Conservation (phyloP, 441 rosid genomes). For the Biscutella laevigata region DNA sequence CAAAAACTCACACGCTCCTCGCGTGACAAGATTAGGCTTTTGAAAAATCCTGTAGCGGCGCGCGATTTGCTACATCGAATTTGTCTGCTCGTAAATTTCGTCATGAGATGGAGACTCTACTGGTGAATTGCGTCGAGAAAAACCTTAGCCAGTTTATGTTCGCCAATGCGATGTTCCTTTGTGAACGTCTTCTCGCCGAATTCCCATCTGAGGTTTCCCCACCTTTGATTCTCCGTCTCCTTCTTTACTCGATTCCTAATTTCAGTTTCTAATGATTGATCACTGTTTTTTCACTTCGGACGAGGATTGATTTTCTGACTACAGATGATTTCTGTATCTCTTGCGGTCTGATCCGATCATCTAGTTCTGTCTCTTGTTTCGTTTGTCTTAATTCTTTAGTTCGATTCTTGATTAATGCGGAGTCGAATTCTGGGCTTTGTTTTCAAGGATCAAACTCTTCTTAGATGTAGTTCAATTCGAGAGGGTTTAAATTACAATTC, state of each 20-base stretch:
- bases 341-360: conserved; percentile 7
- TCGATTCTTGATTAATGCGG: not conserved
- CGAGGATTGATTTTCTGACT: too few relatives aligned
- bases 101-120: conserved; percentile 36
- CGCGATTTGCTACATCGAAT: conserved; percentile 18
- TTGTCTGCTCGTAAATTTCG: not conserved
- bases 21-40: conserved; percentile 10
- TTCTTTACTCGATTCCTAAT: too few relatives aligned
- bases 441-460: not conserved
- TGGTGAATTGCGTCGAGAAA: conserved; percentile 31
- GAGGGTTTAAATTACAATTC: not conserved
- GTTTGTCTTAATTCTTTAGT: not conserved
- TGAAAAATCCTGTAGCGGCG: conserved; percentile 17
- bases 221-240: not conserved
- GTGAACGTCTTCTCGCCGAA: conserved; percentile 53
- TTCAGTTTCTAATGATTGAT: too few relatives aligned
- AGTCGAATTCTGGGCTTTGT: not conserved
- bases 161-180: conserved; percentile 43
- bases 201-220: conserved; percentile 51
- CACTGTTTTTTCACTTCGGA: too few relatives aligned
- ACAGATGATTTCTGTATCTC: not conserved
- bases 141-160: conserved; percentile 37
- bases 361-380: not conserved
- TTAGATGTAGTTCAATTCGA: not conserved
- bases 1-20: conserved; percentile 1